phyloP scores from a whole-genome alignment of 495 filamentous ascomycete species.

The Pyrenula aspistea region DNA sequence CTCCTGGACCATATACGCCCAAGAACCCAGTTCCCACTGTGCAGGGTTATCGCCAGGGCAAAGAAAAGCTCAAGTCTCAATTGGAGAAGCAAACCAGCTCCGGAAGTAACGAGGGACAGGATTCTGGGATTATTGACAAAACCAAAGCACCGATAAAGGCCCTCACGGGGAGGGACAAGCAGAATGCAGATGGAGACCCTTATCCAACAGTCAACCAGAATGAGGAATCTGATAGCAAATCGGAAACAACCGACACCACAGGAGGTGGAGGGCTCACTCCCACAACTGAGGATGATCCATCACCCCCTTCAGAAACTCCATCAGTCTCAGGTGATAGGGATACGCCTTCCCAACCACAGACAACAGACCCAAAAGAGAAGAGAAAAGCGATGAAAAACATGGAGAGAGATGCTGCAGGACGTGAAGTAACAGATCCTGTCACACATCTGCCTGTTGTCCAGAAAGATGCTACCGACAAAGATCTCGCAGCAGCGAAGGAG shows the following conservation, averaged over 20 bases:
- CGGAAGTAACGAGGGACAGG: slow-evolving; percentile 6
- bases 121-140: background rate
- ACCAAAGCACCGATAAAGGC: slow-evolving; percentile 16
- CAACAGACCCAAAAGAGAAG: slow-evolving; percentile 41
- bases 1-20: slow-evolving; percentile 30
- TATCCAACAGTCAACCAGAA: slow-evolving; percentile 28
- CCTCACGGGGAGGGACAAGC: slow-evolving; percentile 13
- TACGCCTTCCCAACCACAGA: slow-evolving; percentile 1
- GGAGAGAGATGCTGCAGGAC: slow-evolving; percentile 39
- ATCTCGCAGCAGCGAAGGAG: slow-evolving; percentile 40
- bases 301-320: slow-evolving; percentile 3
- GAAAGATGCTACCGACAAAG: slow-evolving; percentile 50
- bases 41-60: slow-evolving; percentile 46
- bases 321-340: background rate
- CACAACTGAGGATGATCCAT: slow-evolving; percentile 3
- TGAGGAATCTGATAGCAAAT: slow-evolving; percentile 1
- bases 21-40: slow-evolving; percentile 52
- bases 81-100: slow-evolving; percentile 8
- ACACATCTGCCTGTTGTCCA: slow-evolving; percentile 54
- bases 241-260: background rate
- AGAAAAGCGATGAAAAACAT: slow-evolving; percentile 46
- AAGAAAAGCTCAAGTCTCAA: slow-evolving; percentile 32
- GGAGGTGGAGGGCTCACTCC: slow-evolving; percentile 3
- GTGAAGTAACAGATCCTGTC: slow-evolving; percentile 61
- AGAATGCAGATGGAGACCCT: slow-evolving; percentile 14